These are phyloP conservation scores for Hyphopichia burtonii DNA, from an alignment of 1,139 yeast genomes.

Conservation along the genomic window DNA sequence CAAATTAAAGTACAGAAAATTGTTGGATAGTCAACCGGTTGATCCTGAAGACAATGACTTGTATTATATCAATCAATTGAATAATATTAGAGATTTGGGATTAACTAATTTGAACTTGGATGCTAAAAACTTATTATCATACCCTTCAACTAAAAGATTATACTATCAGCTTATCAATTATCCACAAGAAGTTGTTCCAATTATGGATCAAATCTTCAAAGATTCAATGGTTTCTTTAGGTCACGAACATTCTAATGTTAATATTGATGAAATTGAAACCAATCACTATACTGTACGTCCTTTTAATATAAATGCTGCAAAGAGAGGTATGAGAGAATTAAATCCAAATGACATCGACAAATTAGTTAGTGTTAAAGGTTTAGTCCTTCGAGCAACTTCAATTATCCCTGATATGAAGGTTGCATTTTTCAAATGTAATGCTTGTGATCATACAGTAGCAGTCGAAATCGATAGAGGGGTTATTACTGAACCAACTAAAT, in stretches of 20 bases:
- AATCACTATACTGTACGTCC: constrained; percentile 87
- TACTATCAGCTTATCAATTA: constrained; percentile 84
- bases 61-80: constrained; percentile 71
- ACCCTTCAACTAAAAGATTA: constrained; percentile 71
- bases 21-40: constrained; percentile 36
- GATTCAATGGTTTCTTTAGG: constrained; percentile 84
- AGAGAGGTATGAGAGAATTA: constrained; percentile 87
- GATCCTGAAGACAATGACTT: constrained; percentile 67
- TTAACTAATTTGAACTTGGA: constrained; percentile 83
- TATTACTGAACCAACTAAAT: constrained; percentile 87
- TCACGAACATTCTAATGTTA: constrained; percentile 35
- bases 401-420: constrained; percentile 97
- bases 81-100: constrained; percentile 74
- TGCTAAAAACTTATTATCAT: constrained; percentile 74
- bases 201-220: constrained; percentile 94
- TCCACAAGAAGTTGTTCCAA: constrained; percentile 96
- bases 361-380: constrained; percentile 85
- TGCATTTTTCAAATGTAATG: constrained; percentile 93
- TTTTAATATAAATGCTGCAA: constrained; percentile 61
- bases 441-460: constrained; percentile 89
- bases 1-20: constrained; percentile 72
- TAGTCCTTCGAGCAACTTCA: constrained; percentile 84
- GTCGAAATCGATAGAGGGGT: constrained; percentile 95
- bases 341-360: constrained; percentile 96
- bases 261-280: constrained; percentile 72